Base-by-base conservation (phyloP, 177 flowering plant species). In the Vitis hybrid region DNA sequence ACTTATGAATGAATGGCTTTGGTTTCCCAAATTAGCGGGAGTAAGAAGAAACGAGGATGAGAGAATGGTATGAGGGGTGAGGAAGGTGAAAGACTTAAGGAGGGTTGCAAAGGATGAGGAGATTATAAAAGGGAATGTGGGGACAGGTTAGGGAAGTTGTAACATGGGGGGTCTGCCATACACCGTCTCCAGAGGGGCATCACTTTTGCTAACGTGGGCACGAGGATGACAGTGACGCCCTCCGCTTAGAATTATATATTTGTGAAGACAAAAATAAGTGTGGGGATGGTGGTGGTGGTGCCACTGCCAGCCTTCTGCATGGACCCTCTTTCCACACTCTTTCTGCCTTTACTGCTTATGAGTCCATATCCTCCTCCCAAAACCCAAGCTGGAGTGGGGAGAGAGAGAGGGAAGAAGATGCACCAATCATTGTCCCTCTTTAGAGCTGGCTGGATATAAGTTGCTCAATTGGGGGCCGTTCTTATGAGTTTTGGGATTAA, bases 81-180 rank as follows among this genome's bases (percentile, higher is more conserved):
- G 24, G 59, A 46, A 30, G 18, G 18, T 65, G 55, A 67, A 61
- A 61, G 61, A 56, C 6, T 62, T 46, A n/a, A 67, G 62, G 57
- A 19, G 65, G 58, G 40, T 48, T 27, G 59, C 32, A 49, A 58
- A 54, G n/a, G 17, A 51, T 11, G 46, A 66, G 58, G 67, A 75
- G 74, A 70, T 75, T 76, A 75, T 75, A 78, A 65, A 67, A 48
- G 75, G 55, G 71, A 51, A 50, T 60, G 82, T 74, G 63, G 74
- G 86, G 82, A 68, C 81, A 78, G 67, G 77, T 12, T 46, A 68
- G 73, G 80, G 79, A 66, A 73, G 77, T 78, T 71, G 82, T 54
- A 79, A 83, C 87, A 74, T 85, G 90, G 84, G 69, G 74, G 70
- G 77, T 82, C 79, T 79, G 77, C 86, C 82, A 83, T 75, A 76